A percentile compares a stretch with the other conserved stretches of the same genome.
Conservation (phyloP, 345 rosid species). For the Eucalyptus brandiana region DNA sequence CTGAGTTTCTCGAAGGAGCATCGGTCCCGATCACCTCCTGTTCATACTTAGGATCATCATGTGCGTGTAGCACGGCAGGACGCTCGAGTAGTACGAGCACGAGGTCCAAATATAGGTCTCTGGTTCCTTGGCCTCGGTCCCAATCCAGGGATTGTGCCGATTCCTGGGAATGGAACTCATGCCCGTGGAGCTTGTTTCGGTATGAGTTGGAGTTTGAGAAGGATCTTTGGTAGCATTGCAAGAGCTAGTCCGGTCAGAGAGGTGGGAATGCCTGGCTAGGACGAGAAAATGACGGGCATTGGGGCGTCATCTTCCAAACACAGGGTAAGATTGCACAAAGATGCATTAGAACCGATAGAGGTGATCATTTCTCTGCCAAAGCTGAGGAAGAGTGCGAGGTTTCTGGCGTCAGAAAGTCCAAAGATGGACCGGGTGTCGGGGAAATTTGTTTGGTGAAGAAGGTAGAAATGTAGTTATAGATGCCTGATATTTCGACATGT, state of each 20-base stretch:
- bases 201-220: slow-evolving; percentile 74
- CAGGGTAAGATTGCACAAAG: slow-evolving; percentile 36
- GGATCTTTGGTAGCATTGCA: slow-evolving; percentile 66
- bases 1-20: slow-evolving; percentile 87
- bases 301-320: slow-evolving; percentile 49
- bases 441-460: too few species aligned
- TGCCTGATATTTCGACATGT: too few species aligned
- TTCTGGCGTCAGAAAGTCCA: slow-evolving; percentile 49
- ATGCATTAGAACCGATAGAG: neutral
- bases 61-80: slow-evolving; percentile 85
- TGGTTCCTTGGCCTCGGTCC: slow-evolving; percentile 72
- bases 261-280: slow-evolving; percentile 1
- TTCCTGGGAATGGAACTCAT: slow-evolving; percentile 72
- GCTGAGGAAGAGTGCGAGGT: slow-evolving; percentile 54
- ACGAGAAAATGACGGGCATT: slow-evolving; percentile 48
- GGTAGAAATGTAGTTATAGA: too few species aligned
- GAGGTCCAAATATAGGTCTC: slow-evolving; percentile 91
- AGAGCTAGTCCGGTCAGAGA: slow-evolving; percentile 56
- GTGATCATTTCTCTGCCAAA: slow-evolving; percentile 1
- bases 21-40: slow-evolving; percentile 81
- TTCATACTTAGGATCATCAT: slow-evolving; percentile 56
- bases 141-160: slow-evolving; percentile 65
- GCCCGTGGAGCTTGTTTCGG: slow-evolving; percentile 81
- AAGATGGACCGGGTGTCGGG: neutral
- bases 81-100: slow-evolving; percentile 60